Evolutionary conservation across 345 rosid genomes (phyloP).

Genomic region (Linum lewisii): DNA sequence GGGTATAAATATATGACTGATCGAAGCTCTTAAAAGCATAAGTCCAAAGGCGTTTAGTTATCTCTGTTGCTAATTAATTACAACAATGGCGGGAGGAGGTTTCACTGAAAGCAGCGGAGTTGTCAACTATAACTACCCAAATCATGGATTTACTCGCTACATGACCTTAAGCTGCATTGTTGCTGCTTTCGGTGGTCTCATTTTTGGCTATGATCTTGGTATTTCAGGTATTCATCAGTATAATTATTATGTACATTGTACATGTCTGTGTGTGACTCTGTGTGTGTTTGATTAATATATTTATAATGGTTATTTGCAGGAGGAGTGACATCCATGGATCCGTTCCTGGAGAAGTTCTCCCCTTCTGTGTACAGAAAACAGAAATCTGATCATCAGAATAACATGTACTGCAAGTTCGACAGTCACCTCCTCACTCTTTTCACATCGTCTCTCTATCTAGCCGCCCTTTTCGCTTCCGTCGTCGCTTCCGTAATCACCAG

Average conservation of each 20-base stretch:
- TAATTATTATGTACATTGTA: not conserved
- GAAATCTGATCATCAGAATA: slow-evolving; percentile 12
- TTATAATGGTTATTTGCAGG: slow-evolving; percentile 15
- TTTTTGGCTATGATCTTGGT: not conserved
- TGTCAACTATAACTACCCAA: not conserved
- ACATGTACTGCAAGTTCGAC: slow-evolving; percentile 33
- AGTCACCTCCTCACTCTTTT: slow-evolving; percentile 32
- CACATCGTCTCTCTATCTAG: slow-evolving; percentile 38
- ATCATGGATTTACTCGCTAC: not conserved
- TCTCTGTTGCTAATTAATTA: too few relatives aligned
- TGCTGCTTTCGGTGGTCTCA: slow-evolving; percentile 1
- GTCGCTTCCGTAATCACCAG: not conserved
- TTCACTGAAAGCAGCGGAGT: not conserved
- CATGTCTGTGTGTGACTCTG: not conserved
- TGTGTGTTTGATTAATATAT: not conserved
- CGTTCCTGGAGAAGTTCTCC: slow-evolving; percentile 30
- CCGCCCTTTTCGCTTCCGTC: slow-evolving; percentile 16
- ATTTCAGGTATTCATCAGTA: not conserved
- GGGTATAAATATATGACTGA: too few relatives aligned
- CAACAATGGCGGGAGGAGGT: not conserved
- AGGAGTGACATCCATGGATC: slow-evolving; percentile 43
- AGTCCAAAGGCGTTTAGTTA: too few relatives aligned
- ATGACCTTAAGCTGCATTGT: not conserved
- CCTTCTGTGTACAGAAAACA: slow-evolving; percentile 22
- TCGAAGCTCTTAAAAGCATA: too few relatives aligned